phyloP scores from a whole-genome alignment of 2,329 filamentous ascomycete species.

The Blumeriella jaapii region DNA sequence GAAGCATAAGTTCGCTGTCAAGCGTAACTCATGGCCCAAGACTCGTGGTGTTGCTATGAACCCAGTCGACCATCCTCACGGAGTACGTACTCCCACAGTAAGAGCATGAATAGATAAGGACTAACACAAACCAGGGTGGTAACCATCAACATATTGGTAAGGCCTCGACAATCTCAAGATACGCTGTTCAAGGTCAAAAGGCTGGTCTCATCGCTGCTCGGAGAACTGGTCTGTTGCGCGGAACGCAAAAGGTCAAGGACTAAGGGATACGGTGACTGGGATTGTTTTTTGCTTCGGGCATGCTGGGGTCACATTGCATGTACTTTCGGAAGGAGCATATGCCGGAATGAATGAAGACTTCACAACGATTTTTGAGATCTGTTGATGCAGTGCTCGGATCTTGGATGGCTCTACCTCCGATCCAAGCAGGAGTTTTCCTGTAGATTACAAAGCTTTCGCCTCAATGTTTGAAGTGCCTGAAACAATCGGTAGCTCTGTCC shows the following conservation, averaged over 20 bases:
- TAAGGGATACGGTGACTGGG: constrained; percentile 34
- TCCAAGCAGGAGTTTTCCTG: too few species aligned
- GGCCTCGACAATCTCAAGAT: constrained; percentile 97
- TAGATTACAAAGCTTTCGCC: too few species aligned
- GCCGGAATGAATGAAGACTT: constrained; percentile 25
- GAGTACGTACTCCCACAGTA: constrained; percentile 35
- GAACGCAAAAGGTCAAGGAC: constrained; percentile 99
- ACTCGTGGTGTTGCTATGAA: constrained; percentile 99
- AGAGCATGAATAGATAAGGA: constrained; percentile 11
- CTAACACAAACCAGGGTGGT: constrained; percentile 52
- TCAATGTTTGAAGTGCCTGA: too few species aligned
- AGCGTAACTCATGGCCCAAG: constrained; percentile 99
- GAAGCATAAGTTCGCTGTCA: constrained; percentile 99
- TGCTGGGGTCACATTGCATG: constrained; percentile 27
- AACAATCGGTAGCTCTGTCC: too few species aligned
- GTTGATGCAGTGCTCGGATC: too few species aligned
- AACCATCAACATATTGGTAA: constrained; percentile 98
- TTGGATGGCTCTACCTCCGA: too few species aligned
- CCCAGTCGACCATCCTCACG: constrained; percentile 97
- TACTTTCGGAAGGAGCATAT: constrained; percentile 26
- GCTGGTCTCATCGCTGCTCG: constrained; percentile 99
- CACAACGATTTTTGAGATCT: too few species aligned
- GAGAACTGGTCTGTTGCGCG: constrained; percentile 98
- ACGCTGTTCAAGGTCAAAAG: constrained; percentile 98
- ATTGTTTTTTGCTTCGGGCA: constrained; percentile 26